Evolutionary conservation across 139 green algal species (phyloP), one percentile per base, ranked within the genome.

Genomic region (Auxenochlorella pyrenoidosa): DNA sequence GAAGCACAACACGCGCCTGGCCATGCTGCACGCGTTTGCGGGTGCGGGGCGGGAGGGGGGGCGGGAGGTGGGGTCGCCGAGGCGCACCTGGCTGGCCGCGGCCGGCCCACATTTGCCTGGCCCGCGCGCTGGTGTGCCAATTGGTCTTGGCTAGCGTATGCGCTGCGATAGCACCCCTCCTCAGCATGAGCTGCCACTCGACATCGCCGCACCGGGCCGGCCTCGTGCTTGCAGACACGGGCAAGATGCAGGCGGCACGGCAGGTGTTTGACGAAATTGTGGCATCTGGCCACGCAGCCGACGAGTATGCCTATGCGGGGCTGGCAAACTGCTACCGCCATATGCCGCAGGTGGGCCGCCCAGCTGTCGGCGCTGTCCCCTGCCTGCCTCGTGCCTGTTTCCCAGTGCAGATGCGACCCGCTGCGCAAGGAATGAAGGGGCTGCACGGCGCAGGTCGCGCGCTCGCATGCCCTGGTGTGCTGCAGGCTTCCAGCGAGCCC

Each of bases 231-330:
- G 36, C 83, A 87, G 78, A 86, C 28, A 32, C 70, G 36, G 86
- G 78, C 18, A 40, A 28, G 34, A 47, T 89, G 36, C 24, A 54
- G 28, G 34, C 30, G 1, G 38, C 70, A 5, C 54, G 54, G 21
- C 40, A 71, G 68, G 12, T 77, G 36, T 59, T 89, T 38, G 79
- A 82, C 1, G 79, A 86, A 40, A 79, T 89, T n/a, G 15, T 60
- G n/a, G 77, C 36, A 0, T 15, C 43, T 3, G 79, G 86, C 4
- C 41, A 73, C 40, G 30, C 24, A 0, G 66, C 63, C 0, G 38
- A 87, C 54, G 86, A 89, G 86, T 85, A 77, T 58, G 68, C 54
- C 1, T 89, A 76, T 40, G 79, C 86, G 0, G 79, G 65, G n/a
- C 51, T 89, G 24, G 51, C 72, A 68, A 86, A 85, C 44, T 78